Evolutionary conservation across 202 grass and related monocot genomes (phyloP).

Genomic region (Saccharum hybrid): DNA sequence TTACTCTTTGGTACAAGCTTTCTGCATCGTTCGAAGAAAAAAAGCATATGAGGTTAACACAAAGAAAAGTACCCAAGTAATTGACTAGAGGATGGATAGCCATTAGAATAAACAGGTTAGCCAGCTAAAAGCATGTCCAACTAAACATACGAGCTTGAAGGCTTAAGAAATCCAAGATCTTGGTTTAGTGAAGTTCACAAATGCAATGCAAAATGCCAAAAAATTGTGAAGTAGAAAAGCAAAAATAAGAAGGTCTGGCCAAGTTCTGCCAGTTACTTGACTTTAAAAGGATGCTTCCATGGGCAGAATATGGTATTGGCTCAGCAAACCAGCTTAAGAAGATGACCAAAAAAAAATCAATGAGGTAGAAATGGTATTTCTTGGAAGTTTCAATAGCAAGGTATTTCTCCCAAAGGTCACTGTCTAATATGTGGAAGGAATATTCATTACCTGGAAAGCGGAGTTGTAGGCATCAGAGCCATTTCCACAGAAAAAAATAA

Average conservation of each 20-base stretch:
- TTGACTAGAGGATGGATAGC: not conserved
- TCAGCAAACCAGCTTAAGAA: conserved; percentile 9
- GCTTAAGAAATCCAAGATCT: not conserved
- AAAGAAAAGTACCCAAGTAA: conserved; percentile 1
- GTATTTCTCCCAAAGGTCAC: conserved; percentile 10
- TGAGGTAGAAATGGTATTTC: conserved; percentile 1
- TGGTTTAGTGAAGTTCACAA: conserved; percentile 10
- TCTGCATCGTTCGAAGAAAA: not conserved
- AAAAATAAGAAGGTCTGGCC: not conserved
- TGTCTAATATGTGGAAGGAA: conserved; percentile 31
- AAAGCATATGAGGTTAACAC: not conserved
- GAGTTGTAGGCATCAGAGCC: conserved; percentile 67
- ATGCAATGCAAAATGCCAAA: conserved; percentile 16
- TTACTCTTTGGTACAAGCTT: not conserved
- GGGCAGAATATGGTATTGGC: conserved; percentile 22
- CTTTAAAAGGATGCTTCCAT: conserved; percentile 5
- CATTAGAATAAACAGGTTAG: conserved; percentile 22
- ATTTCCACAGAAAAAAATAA: conserved; percentile 84
- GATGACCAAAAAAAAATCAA: not conserved
- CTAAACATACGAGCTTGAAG: conserved; percentile 7
- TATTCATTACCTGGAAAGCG: conserved; percentile 70
- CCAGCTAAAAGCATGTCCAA: not conserved
- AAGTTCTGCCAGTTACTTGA: not conserved
- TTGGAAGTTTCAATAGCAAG: not conserved
- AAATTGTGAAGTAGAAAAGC: not conserved